Conservation (phyloP, 1,284 basidiomycete genomes). For the Tilletia indica region DNA sequence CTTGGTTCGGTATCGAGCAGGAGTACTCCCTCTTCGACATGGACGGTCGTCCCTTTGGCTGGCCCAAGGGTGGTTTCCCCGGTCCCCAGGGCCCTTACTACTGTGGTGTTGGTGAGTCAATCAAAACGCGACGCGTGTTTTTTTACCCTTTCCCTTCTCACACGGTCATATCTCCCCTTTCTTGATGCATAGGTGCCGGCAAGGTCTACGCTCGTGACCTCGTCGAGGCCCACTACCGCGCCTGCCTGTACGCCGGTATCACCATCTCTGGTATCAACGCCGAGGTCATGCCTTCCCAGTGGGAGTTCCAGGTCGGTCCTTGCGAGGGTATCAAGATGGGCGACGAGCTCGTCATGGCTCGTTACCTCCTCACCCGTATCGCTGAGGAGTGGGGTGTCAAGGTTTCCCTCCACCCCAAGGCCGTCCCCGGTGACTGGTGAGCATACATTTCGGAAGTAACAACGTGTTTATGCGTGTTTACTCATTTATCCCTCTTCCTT, state of each 20-base stretch:
- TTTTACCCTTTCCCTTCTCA: neutral
- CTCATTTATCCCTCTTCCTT: neutral
- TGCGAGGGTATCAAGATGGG: constrained; percentile 98
- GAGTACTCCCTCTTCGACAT: constrained; percentile 97
- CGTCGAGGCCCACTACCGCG: constrained; percentile 97
- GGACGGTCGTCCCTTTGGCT: constrained; percentile 87
- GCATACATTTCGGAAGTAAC: neutral
- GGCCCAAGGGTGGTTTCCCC: constrained; percentile 90
- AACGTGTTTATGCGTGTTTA: neutral
- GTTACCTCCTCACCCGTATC: constrained; percentile 52
- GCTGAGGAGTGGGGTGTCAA: constrained; percentile 98
- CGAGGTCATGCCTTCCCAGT: constrained; percentile 99
- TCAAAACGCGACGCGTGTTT: constrained; percentile 57
- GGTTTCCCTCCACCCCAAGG: constrained; percentile 97
- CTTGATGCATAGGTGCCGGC: constrained; percentile 65
- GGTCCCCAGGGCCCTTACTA: constrained; percentile 99
- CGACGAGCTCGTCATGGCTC: constrained; percentile 64
- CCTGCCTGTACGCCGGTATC: constrained; percentile 91
- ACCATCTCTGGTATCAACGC: constrained; percentile 99
- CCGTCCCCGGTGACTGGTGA: constrained; percentile 88
- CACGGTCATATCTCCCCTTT: neutral
- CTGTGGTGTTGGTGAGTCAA: constrained; percentile 77
- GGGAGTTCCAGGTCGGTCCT: constrained; percentile 99
- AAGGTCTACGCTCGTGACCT: constrained; percentile 98
- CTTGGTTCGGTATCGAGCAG: constrained; percentile 99